Evolutionary conservation across 768 basidiomycete species (phyloP).

Genomic region (Chiua virens): DNA sequence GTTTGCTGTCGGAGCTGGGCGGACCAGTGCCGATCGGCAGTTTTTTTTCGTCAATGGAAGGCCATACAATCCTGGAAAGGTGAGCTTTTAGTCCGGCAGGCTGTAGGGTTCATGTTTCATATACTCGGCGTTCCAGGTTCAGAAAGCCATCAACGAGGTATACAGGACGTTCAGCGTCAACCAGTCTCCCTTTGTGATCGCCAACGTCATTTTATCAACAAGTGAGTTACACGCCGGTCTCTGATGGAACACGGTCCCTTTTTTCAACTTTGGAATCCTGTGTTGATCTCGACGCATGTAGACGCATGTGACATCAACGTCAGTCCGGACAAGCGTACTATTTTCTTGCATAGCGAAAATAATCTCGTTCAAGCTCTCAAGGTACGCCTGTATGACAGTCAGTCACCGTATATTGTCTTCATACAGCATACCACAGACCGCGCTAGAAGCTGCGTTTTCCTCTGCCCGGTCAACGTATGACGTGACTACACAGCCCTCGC

Average conservation of each 20-base stretch:
- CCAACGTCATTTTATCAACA: conserved; percentile 56
- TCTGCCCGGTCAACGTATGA: conserved; percentile 73
- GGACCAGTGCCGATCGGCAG: conserved; percentile 81
- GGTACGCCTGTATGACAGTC: conserved; percentile 38
- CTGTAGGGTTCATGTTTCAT: neutral
- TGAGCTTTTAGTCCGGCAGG: neutral
- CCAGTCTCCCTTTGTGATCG: conserved; percentile 50
- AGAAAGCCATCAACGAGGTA: conserved; percentile 4
- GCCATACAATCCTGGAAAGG: conserved; percentile 51
- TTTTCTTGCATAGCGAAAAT: conserved; percentile 85
- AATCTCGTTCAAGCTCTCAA: conserved; percentile 78
- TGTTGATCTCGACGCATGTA: conserved; percentile 28
- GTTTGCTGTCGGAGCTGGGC: conserved; percentile 71
- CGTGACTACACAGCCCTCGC: conserved; percentile 34
- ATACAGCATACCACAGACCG: conserved; percentile 41
- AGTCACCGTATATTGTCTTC: neutral
- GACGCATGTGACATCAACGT: conserved; percentile 91
- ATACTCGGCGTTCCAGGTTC: neutral
- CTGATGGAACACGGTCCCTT: no score
- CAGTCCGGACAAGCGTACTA: conserved; percentile 94
- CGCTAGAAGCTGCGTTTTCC: conserved; percentile 68
- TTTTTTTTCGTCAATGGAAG: conserved; percentile 93
- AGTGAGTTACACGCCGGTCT: conserved; percentile 41
- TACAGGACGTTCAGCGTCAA: conserved; percentile 3
- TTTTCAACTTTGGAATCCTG: neutral